phyloP scores from a whole-genome alignment of 495 filamentous ascomycete genomes.

The Aspergillus egyptiacus region DNA sequence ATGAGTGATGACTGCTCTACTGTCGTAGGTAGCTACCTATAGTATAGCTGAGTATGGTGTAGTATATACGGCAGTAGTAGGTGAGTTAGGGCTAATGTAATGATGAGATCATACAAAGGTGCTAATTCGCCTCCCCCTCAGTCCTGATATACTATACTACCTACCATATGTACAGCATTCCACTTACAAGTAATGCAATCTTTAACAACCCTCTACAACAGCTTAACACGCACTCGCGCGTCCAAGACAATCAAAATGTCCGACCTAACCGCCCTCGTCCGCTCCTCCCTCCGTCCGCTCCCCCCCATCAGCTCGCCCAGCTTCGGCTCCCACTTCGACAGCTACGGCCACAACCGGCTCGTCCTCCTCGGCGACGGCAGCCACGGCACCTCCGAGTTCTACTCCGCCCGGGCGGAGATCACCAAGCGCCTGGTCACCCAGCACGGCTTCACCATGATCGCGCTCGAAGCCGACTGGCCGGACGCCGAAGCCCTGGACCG shows the following conservation, averaged over 20 bases:
- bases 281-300: constrained; percentile 33
- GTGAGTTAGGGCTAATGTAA: constrained; percentile 11
- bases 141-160: not conserved
- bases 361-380: constrained; percentile 53
- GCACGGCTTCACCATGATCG: constrained; percentile 52
- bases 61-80: not conserved
- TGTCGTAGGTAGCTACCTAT: no score
- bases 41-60: no score
- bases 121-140: no score
- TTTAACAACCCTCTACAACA: not conserved
- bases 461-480: constrained; percentile 56
- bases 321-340: constrained; percentile 41
- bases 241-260: constrained; percentile 23
- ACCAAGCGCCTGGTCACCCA: constrained; percentile 47
- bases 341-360: constrained; percentile 37
- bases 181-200: not conserved
- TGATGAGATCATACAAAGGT: constrained; percentile 12
- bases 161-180: no score
- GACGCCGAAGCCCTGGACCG: constrained; percentile 52
- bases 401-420: constrained; percentile 48
- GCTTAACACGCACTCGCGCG: no score
- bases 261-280: constrained; percentile 31
- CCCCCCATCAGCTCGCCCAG: constrained; percentile 31
- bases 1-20: no score
- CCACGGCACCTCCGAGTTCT: constrained; percentile 58